phyloP scores from a whole-genome alignment of 169 alveolate species.

The Babesia gibsoni region DNA sequence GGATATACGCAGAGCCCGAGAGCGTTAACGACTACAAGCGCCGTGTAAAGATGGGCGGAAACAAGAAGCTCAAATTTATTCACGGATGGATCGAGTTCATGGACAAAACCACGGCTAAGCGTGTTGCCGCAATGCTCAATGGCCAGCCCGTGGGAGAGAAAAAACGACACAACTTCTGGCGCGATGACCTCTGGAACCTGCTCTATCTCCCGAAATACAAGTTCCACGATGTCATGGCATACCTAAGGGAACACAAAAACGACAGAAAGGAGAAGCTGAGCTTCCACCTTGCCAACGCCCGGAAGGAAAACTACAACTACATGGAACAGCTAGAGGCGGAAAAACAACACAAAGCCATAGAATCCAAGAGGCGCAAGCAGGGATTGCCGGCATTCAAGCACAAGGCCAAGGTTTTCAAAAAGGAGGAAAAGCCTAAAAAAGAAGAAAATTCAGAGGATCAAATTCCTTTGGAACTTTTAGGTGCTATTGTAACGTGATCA shows the following conservation, averaged over 20 bases:
- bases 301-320: conserved; percentile 46
- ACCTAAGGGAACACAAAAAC: conserved; percentile 23
- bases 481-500: conserved; percentile 47
- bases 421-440: neutral
- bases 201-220: conserved; percentile 85
- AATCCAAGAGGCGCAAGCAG: neutral
- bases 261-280: conserved; percentile 57
- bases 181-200: conserved; percentile 89
- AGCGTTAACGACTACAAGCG: conserved; percentile 23
- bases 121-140: conserved; percentile 83
- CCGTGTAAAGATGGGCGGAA: conserved; percentile 61
- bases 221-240: conserved; percentile 75
- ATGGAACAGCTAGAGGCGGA: conserved; percentile 63
- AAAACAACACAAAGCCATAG: conserved; percentile 33
- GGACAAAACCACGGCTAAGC: conserved; percentile 85
- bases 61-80: conserved; percentile 40
- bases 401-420: neutral
- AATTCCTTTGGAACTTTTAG: conserved; percentile 36
- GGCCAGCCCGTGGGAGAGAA: conserved; percentile 87
- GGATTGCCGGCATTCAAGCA: conserved; percentile 4
- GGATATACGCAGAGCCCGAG: conserved; percentile 80
- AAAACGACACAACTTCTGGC: conserved; percentile 82
- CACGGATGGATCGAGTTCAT: conserved; percentile 90
- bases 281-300: conserved; percentile 17
- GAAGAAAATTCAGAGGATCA: neutral